A percentile compares a stretch with the other conserved stretches of the same genome.
Conservation (phyloP, 164 flowering plant species). For the Kalanchoe fedtschenkoi region DNA sequence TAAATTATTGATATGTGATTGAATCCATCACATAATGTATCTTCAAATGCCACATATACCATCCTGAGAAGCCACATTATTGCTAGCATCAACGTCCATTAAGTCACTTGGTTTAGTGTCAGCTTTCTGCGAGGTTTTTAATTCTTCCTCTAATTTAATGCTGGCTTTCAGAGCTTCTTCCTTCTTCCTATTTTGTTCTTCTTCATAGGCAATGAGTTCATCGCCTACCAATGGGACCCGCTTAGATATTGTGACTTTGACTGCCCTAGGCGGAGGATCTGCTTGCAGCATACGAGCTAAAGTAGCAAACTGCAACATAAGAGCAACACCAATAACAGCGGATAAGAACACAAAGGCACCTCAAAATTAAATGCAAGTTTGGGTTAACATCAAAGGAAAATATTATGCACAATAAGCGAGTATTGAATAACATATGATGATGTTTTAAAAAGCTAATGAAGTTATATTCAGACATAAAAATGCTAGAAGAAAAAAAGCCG, state of each 20-base stretch:
- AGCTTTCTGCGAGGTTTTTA: slow-evolving; percentile 45
- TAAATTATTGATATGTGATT: no score
- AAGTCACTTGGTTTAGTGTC: slow-evolving; percentile 54
- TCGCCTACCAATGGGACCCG: slow-evolving; percentile 96
- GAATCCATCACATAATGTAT: no score
- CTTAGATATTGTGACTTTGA: slow-evolving; percentile 77
- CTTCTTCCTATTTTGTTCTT: slow-evolving; percentile 81
- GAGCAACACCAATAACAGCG: no score
- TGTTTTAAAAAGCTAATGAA: background rate
- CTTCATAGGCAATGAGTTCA: slow-evolving; percentile 90
- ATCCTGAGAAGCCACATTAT: slow-evolving; percentile 29
- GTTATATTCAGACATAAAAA: background rate
- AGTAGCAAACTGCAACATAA: slow-evolving; percentile 62
- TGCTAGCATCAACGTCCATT: slow-evolving; percentile 58
- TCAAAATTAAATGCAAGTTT: no score
- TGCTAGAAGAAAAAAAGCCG: background rate
- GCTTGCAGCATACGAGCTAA: slow-evolving; percentile 96
- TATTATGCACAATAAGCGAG: background rate
- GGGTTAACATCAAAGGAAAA: no score
- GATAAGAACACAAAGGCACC: no score
- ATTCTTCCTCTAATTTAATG: slow-evolving; percentile 67
- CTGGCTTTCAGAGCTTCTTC: slow-evolving; percentile 86
- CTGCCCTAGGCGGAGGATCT: slow-evolving; percentile 98
- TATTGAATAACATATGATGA: background rate
- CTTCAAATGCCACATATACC: slow-evolving; percentile 30